Evolutionary conservation across 495 filamentous ascomycete genomes (phyloP).

Genomic region (Aspergillus heteromorphus): DNA sequence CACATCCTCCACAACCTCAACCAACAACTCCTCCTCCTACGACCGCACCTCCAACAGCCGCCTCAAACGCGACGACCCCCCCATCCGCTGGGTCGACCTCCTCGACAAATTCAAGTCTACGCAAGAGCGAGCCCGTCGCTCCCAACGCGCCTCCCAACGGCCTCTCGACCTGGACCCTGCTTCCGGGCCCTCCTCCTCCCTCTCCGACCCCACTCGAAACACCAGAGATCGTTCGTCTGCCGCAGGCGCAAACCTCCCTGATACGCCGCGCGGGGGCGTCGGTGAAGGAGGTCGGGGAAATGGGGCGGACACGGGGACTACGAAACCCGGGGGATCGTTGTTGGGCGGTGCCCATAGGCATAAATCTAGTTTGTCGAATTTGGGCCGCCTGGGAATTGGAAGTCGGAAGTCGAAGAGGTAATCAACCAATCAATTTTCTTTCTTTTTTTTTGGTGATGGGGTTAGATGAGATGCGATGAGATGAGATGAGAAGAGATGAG

Average conservation of each 20-base stretch:
- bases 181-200: slow-evolving; percentile 4
- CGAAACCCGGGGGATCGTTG: slow-evolving; percentile 26
- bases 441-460: no score
- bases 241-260: slow-evolving; percentile 25
- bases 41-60: slow-evolving; percentile 58
- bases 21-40: slow-evolving; percentile 24
- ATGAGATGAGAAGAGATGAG: not conserved
- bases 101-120: slow-evolving; percentile 92
- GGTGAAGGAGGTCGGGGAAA: slow-evolving; percentile 35
- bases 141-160: slow-evolving; percentile 38
- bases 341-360: slow-evolving; percentile 46
- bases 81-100: slow-evolving; percentile 88
- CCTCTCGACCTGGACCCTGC: slow-evolving; percentile 25
- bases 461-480: not conserved
- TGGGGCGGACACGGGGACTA: slow-evolving; percentile 15
- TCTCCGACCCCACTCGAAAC: not conserved
- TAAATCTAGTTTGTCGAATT: slow-evolving; percentile 61
- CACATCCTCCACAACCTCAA: slow-evolving; percentile 7
- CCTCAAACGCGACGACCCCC: slow-evolving; percentile 15
- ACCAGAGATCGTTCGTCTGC: slow-evolving; percentile 39
- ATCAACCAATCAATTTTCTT: no score
- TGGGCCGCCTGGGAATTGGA: slow-evolving; percentile 65
- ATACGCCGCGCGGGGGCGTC: slow-evolving; percentile 29
- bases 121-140: slow-evolving; percentile 69
- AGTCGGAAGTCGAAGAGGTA: slow-evolving; percentile 49